A percentile compares a stretch with the other conserved stretches of the same genome.
phyloP scores from a whole-genome alignment of 306 rosid genomes.

The Acacia confusa region DNA sequence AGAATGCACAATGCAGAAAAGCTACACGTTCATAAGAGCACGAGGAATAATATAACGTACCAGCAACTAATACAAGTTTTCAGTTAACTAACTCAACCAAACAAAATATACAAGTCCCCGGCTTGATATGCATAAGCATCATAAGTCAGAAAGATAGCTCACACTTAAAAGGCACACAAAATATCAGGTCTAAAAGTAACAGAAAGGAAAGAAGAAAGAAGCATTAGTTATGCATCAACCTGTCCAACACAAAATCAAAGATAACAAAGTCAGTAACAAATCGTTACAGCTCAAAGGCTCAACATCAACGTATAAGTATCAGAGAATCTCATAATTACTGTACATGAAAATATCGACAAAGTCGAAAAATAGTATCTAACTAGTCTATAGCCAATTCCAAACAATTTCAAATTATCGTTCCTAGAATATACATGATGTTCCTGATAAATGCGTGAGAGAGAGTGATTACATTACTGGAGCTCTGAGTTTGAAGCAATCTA shows the following conservation, averaged over 20 bases:
- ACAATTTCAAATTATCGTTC: constrained; percentile 10
- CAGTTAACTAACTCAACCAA: constrained; percentile 25
- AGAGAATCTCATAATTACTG: constrained; percentile 6
- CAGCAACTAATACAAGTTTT: neutral
- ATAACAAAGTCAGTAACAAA: constrained; percentile 56
- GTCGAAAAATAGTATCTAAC: neutral
- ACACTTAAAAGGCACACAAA: neutral
- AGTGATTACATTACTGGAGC: constrained; percentile 57
- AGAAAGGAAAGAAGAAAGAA: neutral
- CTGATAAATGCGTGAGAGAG: constrained; percentile 3
- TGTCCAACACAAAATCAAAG: constrained; percentile 26
- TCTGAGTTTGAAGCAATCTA: constrained; percentile 84
- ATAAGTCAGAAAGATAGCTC: neutral
- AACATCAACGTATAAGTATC: constrained; percentile 32
- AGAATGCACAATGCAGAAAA: constrained; percentile 1
- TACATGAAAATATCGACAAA: neutral
- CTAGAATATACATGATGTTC: neutral
- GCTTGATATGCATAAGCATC: neutral
- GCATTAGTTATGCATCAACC: constrained; percentile 5
- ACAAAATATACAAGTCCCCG: neutral
- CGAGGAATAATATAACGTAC: neutral
- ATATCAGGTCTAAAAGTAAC: constrained; percentile 1
- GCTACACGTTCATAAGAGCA: neutral
- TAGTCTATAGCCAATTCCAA: constrained; percentile 1
- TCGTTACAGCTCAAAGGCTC: constrained; percentile 87